phyloP scores from a whole-genome alignment of 345 rosid species.

The Corymbia maculata region DNA sequence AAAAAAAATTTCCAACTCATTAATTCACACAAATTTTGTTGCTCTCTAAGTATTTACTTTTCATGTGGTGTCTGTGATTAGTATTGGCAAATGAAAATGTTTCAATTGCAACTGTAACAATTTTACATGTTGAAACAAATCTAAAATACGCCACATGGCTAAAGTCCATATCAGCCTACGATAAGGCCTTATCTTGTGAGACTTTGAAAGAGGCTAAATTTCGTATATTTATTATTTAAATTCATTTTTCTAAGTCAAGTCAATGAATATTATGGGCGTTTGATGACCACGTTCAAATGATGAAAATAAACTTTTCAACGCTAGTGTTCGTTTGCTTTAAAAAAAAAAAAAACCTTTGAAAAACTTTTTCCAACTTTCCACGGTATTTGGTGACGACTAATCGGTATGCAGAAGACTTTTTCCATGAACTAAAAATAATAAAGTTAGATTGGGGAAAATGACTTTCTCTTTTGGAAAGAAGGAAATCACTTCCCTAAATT shows the following conservation, averaged over 20 bases:
- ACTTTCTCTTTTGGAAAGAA: too few relatives aligned
- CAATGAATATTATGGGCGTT: background rate
- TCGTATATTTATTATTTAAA: background rate
- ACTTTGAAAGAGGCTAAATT: background rate
- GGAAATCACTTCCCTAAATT: too few relatives aligned
- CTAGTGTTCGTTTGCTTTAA: background rate
- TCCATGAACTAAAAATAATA: background rate
- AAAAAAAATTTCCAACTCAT: background rate
- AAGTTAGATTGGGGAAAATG: background rate
- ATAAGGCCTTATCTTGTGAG: background rate
- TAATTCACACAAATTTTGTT: background rate
- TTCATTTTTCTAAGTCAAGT: background rate
- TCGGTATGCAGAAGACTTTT: background rate
- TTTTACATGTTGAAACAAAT: background rate
- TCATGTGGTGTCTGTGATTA: background rate
- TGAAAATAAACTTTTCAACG: background rate
- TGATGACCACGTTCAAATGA: background rate
- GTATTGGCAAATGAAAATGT: background rate
- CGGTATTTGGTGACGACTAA: fast-evolving
- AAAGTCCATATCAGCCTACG: background rate
- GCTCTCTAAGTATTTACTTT: background rate
- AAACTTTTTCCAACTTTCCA: too few relatives aligned
- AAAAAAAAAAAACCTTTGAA: fast-evolving
- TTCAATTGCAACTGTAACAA: background rate
- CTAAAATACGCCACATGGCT: background rate